These are phyloP conservation scores for Alternaria novae-zelandiae DNA, from an alignment of 2,329 filamentous ascomycete species.

Conservation along the genomic window DNA sequence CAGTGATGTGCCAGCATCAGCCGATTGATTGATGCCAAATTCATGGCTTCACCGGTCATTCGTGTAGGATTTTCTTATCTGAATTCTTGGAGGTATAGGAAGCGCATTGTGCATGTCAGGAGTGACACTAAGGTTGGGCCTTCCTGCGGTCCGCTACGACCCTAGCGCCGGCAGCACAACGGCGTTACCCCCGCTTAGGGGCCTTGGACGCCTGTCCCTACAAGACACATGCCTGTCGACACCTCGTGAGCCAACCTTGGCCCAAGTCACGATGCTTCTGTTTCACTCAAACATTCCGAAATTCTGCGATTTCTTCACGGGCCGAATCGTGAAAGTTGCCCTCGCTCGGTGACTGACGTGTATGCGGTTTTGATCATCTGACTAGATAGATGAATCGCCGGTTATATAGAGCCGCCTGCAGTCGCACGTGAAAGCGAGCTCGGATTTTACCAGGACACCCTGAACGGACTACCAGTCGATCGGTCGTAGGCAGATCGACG, in stretches of 20 bases:
- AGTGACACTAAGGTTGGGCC: not conserved
- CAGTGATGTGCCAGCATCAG: not conserved
- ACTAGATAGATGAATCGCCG: not conserved
- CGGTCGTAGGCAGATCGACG: not conserved
- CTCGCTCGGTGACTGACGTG: not conserved
- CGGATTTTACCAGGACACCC: not conserved
- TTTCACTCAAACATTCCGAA: not conserved
- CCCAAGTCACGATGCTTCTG: not conserved
- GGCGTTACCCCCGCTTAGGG: not conserved
- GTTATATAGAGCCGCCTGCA: constrained; percentile 3
- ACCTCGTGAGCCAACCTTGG: not conserved
- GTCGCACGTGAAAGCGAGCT: not conserved
- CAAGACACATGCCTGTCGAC: not conserved
- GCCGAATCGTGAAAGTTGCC: not conserved
- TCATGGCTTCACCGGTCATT: not conserved
- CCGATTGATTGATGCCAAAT: not conserved
- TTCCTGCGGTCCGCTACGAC: not conserved
- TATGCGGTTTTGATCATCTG: not conserved
- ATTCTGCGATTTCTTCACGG: not conserved
- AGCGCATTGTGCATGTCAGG: not conserved
- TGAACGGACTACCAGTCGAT: not conserved
- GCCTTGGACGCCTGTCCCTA: not conserved
- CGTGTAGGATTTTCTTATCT: not conserved
- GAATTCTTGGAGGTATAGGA: not conserved
- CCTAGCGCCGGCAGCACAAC: not conserved